Evolutionary conservation across 495 filamentous ascomycete genomes (phyloP).

Genomic region (Bryoglossum gracile): DNA sequence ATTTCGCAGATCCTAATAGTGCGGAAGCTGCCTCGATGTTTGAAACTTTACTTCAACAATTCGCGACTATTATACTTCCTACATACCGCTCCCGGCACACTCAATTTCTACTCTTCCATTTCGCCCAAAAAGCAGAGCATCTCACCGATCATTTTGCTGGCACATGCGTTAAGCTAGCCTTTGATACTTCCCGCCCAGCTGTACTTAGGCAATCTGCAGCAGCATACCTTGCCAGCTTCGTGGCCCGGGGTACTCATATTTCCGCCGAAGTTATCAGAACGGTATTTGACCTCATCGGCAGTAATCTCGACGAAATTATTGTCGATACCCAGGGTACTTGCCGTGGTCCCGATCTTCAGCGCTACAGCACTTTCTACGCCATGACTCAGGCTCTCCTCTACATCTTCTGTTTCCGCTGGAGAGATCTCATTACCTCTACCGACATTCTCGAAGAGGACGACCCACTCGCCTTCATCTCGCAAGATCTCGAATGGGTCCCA

Average conservation of each 20-base stretch:
- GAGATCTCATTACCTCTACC: slow-evolving; percentile 63
- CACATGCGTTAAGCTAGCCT: slow-evolving; percentile 65
- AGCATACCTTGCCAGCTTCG: slow-evolving; percentile 90
- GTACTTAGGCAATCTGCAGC: slow-evolving; percentile 74
- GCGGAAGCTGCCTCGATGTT: slow-evolving; percentile 46
- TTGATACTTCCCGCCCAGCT: slow-evolving; percentile 50
- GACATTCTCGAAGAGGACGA: slow-evolving; percentile 48
- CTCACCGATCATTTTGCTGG: slow-evolving; percentile 75
- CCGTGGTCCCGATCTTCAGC: slow-evolving; percentile 74
- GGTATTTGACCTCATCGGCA: slow-evolving; percentile 67
- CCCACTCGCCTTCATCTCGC: slow-evolving; percentile 43
- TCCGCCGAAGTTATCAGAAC: slow-evolving; percentile 64
- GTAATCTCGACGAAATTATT: slow-evolving; percentile 63
- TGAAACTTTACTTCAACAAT: slow-evolving; percentile 71
- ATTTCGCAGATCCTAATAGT: slow-evolving; percentile 51
- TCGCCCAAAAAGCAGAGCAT: slow-evolving; percentile 65
- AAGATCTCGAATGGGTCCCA: slow-evolving; percentile 65
- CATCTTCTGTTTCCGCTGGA: slow-evolving; percentile 98
- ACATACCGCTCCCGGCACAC: slow-evolving; percentile 81
- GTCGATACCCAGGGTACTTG: slow-evolving; percentile 56
- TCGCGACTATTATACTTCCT: slow-evolving; percentile 77
- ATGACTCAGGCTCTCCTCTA: slow-evolving; percentile 82
- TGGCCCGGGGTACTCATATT: slow-evolving; percentile 78
- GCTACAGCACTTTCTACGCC: slow-evolving; percentile 80
- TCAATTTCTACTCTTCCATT: slow-evolving; percentile 91